Conservation (phyloP, 495 filamentous ascomycete genomes). For the Evernia prunastri region DNA sequence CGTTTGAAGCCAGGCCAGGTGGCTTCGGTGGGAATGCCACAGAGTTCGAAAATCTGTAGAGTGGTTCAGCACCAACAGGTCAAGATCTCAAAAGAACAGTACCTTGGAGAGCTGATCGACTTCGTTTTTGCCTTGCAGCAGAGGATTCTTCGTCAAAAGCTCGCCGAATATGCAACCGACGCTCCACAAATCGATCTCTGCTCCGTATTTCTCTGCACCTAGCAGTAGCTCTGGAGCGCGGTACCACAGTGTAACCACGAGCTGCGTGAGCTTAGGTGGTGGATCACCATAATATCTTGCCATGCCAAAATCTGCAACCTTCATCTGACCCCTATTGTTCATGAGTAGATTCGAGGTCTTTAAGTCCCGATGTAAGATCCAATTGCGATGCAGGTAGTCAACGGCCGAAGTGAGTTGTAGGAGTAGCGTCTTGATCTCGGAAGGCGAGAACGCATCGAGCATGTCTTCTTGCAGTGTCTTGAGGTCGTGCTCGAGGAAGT, state of each 20-base stretch:
- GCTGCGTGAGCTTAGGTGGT: constrained; percentile 75
- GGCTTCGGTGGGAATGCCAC: constrained; percentile 80
- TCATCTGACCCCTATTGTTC: constrained; percentile 91
- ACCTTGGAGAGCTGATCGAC: constrained; percentile 72
- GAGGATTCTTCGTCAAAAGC: constrained; percentile 71
- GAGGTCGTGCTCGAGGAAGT: constrained; percentile 97
- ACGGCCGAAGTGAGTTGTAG: constrained; percentile 76
- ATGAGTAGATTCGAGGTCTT: constrained; percentile 95
- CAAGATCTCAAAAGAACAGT: constrained; percentile 25
- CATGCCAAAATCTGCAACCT: constrained; percentile 97
- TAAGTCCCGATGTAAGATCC: constrained; percentile 94
- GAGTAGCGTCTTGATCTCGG: constrained; percentile 87
- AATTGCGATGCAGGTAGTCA: constrained; percentile 78
- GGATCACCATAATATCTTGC: constrained; percentile 84
- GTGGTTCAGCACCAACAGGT: neutral
- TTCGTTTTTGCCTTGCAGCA: constrained; percentile 90
- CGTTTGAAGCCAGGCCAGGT: constrained; percentile 83
- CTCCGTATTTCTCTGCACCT: constrained; percentile 68
- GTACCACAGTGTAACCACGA: constrained; percentile 98
- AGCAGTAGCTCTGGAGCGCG: constrained; percentile 85
- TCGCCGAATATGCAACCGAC: constrained; percentile 96
- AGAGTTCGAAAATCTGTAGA: constrained; percentile 72
- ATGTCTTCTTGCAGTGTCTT: constrained; percentile 91
- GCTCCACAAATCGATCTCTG: constrained; percentile 88
- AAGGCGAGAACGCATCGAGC: constrained; percentile 87